These are phyloP conservation scores for Globisporangium uncinulatum DNA, from an alignment of 352 stramenopile genomes.

Conservation along the genomic window DNA sequence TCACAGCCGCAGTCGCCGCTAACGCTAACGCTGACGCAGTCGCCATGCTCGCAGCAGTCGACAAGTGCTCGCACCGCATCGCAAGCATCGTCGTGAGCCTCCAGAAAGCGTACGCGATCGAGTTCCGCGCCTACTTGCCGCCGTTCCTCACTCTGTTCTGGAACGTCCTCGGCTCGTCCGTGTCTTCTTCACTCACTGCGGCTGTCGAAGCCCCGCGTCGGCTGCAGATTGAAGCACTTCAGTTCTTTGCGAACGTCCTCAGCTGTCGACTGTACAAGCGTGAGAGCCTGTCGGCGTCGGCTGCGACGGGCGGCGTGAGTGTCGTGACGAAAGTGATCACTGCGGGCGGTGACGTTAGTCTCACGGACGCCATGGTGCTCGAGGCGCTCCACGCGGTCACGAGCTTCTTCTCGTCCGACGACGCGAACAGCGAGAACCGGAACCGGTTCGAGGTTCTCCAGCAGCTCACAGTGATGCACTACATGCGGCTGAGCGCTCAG, in stretches of 20 bases:
- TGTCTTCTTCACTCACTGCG: slow-evolving; percentile 2
- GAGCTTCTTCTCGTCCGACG: slow-evolving; percentile 36
- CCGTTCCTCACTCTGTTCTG: slow-evolving; percentile 67
- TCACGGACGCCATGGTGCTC: slow-evolving; percentile 74
- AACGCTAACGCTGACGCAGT: neutral
- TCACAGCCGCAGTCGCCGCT: slow-evolving; percentile 3
- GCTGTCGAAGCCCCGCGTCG: slow-evolving; percentile 16
- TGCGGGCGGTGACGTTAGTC: slow-evolving; percentile 59
- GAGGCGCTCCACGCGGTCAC: slow-evolving; percentile 55
- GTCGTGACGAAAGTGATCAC: slow-evolving; percentile 78
- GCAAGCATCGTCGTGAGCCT: slow-evolving; percentile 58
- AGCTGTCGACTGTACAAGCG: slow-evolving; percentile 78
- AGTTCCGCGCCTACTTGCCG: slow-evolving; percentile 75
- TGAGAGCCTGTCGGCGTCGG: slow-evolving; percentile 40
- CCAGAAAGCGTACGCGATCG: slow-evolving; percentile 78
- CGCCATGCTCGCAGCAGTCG: slow-evolving; percentile 16
- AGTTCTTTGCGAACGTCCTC: slow-evolving; percentile 82
- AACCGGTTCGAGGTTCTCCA: slow-evolving; percentile 50
- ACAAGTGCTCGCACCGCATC: slow-evolving; percentile 67
- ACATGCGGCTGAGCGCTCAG: slow-evolving; percentile 48
- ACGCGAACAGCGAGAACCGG: slow-evolving; percentile 18
- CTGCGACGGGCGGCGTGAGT: slow-evolving; percentile 28
- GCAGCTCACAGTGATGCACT: slow-evolving; percentile 69
- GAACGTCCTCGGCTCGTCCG: slow-evolving; percentile 35
- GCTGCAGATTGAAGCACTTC: slow-evolving; percentile 68